These are phyloP conservation scores for Begonia fuchsioides DNA, from an alignment of 306 rosid genomes.

Conservation along the genomic window DNA sequence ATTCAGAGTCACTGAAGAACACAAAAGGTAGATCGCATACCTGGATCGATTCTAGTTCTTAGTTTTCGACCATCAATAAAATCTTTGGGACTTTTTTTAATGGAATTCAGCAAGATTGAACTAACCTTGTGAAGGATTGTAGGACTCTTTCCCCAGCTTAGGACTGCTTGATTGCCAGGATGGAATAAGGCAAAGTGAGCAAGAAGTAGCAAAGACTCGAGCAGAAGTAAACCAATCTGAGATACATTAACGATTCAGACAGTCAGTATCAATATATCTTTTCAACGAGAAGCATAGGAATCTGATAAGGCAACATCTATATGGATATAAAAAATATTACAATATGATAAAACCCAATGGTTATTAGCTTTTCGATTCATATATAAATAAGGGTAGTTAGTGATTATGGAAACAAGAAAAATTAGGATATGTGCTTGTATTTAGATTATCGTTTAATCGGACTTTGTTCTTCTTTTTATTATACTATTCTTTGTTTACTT, in stretches of 20 bases:
- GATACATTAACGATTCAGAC: constrained; percentile 11
- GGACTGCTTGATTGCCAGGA: constrained; percentile 87
- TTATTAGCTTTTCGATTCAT: no score
- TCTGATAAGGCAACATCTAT: no score
- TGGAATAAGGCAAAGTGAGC: constrained; percentile 89
- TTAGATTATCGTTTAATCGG: no score
- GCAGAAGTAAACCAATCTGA: constrained; percentile 75
- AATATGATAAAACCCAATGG: no score
- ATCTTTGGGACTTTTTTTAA: no score
- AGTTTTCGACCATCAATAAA: no score
- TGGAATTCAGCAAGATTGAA: constrained; percentile 3
- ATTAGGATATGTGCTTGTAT: no score
- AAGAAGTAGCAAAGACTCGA: constrained; percentile 72
- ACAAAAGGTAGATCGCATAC: constrained; percentile 88
- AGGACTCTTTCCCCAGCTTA: constrained; percentile 95
- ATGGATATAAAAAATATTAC: no score
- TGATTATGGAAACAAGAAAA: no score
- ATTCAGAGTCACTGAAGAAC: constrained; percentile 94
- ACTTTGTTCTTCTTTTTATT: no score
- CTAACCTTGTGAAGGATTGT: constrained; percentile 91
- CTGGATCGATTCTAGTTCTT: constrained; percentile 19
- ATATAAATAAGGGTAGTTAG: no score
- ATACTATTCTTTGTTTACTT: no score
- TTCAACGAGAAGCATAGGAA: neutral
- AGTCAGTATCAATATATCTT: neutral